Percentiles rank a stretch among this genome's conserved stretches.
Conservation (phyloP, 208 protist genomes). For the Tetramitus jugosus region DNA sequence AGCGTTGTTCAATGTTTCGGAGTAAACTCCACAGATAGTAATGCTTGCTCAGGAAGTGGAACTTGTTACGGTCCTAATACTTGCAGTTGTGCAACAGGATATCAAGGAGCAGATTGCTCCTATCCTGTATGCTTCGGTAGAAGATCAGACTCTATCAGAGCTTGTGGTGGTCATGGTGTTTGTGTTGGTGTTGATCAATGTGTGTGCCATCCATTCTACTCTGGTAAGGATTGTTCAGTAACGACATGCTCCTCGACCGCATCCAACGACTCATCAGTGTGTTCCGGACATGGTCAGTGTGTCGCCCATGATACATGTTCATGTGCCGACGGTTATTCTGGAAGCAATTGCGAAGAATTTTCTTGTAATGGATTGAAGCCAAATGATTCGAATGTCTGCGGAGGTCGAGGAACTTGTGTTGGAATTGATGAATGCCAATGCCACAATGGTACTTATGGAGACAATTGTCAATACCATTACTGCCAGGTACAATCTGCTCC, state of each 20-base stretch:
- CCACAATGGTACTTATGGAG: background rate
- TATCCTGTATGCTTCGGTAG: background rate
- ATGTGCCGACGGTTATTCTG: background rate
- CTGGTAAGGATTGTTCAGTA: background rate
- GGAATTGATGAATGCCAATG: background rate
- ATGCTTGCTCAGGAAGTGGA: background rate
- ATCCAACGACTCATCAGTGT: background rate
- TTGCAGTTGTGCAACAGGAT: background rate
- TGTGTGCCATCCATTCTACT: background rate
- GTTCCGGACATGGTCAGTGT: background rate
- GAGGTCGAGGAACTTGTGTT: background rate
- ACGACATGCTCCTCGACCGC: background rate
- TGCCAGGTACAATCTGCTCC: no score
- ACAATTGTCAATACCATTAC: background rate
- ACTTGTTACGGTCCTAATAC: background rate
- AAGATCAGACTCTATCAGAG: no score
- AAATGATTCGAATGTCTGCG: background rate
- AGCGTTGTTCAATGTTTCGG: background rate
- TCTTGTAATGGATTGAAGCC: background rate
- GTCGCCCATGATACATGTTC: background rate
- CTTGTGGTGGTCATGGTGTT: background rate
- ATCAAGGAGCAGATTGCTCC: background rate
- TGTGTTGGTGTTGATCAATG: slow-evolving; percentile 7
- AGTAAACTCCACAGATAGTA: background rate
- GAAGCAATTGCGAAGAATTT: background rate